Evolutionary conservation across 1,139 yeast species (phyloP).

Genomic region (Starmera stellimalicola): DNA sequence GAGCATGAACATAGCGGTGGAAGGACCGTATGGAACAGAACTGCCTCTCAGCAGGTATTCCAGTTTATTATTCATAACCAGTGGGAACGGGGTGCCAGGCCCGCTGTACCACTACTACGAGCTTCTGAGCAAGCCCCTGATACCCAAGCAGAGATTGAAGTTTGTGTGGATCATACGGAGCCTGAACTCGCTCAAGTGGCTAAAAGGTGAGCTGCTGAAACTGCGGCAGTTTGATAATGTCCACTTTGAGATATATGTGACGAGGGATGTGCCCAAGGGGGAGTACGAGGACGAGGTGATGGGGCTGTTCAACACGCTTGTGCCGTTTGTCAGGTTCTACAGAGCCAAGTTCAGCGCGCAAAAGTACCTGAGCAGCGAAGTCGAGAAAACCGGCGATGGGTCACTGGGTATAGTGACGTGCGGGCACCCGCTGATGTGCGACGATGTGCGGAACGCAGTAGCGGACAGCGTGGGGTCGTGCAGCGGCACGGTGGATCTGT

Average conservation of each 20-base stretch:
- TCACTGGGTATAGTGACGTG: conserved; percentile 25
- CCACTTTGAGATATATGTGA: conserved; percentile 14
- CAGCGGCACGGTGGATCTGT: conserved; percentile 15
- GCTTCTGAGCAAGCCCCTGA: conserved; percentile 6
- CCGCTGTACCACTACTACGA: conserved; percentile 26
- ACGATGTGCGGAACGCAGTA: conserved; percentile 28
- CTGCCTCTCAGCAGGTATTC: conserved; percentile 46
- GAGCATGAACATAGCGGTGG: conserved; percentile 31
- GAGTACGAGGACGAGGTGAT: conserved; percentile 3
- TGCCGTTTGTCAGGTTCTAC: conserved; percentile 9
- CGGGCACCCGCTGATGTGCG: conserved; percentile 48
- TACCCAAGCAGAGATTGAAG: conserved; percentile 21
- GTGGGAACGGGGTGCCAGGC: conserved; percentile 72
- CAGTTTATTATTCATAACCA: conserved; percentile 44
- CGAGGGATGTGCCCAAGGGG: conserved; percentile 6
- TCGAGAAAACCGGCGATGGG: conserved; percentile 11
- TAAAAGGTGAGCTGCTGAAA: conserved; percentile 30
- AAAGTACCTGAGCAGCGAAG: conserved; percentile 10
- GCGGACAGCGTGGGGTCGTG: conserved; percentile 10
- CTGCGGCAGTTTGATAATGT: conserved; percentile 20
- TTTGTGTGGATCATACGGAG: conserved; percentile 41
- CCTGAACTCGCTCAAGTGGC: conserved; percentile 42
- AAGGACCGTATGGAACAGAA: conserved; percentile 53
- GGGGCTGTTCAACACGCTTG: conserved; percentile 5
- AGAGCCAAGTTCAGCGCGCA: conserved; percentile 13